A percentile compares a stretch with the other conserved stretches of the same genome.
Evolutionary conservation across 1,284 basidiomycete genomes (phyloP).

Genomic region (Singerocomus rubriflavus): DNA sequence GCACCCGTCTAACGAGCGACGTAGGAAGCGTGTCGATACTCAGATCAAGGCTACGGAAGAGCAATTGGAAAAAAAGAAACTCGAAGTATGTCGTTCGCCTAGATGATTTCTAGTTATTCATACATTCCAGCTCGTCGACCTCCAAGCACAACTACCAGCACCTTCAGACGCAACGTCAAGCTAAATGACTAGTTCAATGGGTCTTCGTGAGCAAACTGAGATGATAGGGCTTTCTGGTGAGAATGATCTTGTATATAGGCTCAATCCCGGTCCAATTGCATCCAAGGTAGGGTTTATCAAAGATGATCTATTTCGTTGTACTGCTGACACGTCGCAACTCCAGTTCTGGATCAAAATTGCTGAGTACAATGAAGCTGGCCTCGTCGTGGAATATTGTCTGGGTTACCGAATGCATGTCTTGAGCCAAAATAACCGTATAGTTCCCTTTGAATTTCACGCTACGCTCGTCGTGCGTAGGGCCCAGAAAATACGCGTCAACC

Average conservation of each 20-base stretch:
- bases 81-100: constrained; percentile 51
- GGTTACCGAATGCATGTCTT: background rate
- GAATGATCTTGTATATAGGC: background rate
- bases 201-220: background rate
- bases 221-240: background rate
- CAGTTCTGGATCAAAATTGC: background rate
- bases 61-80: constrained; percentile 75
- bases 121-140: constrained; percentile 54
- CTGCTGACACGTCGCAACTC: background rate
- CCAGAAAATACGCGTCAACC: background rate
- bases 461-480: background rate
- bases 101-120: constrained; percentile 13
- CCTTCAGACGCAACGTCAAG: constrained; percentile 7
- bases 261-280: background rate
- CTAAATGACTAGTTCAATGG: constrained; percentile 1
- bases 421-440: background rate
- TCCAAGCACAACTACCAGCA: constrained; percentile 54
- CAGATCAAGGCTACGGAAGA: constrained; percentile 75
- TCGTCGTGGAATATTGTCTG: background rate
- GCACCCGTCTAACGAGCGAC: constrained; percentile 7
- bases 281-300: background rate
- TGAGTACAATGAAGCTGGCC: background rate
- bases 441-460: background rate
- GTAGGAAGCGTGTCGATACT: constrained; percentile 76
- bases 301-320: background rate